Base-by-base conservation (phyloP, 192 early-diverging fungal species). In the Coemansia sp. region DNA sequence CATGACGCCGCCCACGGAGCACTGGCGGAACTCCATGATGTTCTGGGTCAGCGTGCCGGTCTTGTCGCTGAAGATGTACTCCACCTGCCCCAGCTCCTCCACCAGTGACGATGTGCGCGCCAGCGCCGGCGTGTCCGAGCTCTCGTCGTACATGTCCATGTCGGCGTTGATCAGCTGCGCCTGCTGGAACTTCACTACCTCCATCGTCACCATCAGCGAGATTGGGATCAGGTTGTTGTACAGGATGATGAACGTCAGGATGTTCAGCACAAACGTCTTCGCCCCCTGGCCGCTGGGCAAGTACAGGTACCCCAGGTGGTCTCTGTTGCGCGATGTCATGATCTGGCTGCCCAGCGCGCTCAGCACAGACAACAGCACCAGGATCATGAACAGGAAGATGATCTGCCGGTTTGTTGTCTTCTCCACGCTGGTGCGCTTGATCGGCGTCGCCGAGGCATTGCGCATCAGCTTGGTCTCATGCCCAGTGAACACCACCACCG, bases 191-290 rank as follows among this genome's bases (percentile, higher is more conserved):
- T 99, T 99, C 38, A 97, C 95, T 52, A 97, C 86, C 70, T 99
- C 97, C 95, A 99, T 95, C 17, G 94, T 97, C 22, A 99, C 93
- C 68, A 99, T 95, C 79, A 98, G 89, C 84, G 91, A 91, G 68
- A 99, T 92, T 14, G 97, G 97, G 75, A 99, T 99, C 78, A 99
- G 84, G 79, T 95, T 98, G 86, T 99, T 99, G 85, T 92, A 99
- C 44, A 99, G 79, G 83, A 99, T 97, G 72, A 97, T 87, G 70
- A 94, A 99, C 14, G 97, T 99, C 75, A 99, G 74, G 61, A 98
- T 92, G 80, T 94, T 93, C 45, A 83, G 86, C 54, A 91, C 89
- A 73, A 98, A 83, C 88, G 70, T 86, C 85, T 59, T 84, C 36
- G 53, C 74, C 15, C 75, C 72, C 42, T 70, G 72, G 45, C 66